phyloP scores from a whole-genome alignment of 495 filamentous ascomycete species.

The Xylaria bambusicola region DNA sequence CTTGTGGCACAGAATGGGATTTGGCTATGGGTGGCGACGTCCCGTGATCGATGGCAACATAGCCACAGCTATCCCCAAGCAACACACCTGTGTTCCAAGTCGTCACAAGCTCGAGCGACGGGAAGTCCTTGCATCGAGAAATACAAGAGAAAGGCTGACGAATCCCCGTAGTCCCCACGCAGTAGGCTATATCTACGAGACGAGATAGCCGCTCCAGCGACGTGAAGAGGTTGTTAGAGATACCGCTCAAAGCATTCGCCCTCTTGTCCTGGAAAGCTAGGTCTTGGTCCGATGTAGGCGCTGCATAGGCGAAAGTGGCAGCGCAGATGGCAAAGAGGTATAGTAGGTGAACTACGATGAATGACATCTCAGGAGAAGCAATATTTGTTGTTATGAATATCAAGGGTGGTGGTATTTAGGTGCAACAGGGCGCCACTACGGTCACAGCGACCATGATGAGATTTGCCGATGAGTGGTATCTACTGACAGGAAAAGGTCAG shows the following conservation, averaged over 20 bases:
- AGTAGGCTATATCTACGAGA: conserved; percentile 93
- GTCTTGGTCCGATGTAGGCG: conserved; percentile 22
- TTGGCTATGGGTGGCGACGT: conserved; percentile 41
- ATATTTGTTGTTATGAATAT: too few species aligned
- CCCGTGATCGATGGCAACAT: conserved; percentile 79
- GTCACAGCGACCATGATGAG: conserved; percentile 3
- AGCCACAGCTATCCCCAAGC: conserved; percentile 90
- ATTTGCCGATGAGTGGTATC: background rate
- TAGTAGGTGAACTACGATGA: background rate
- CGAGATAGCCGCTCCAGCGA: conserved; percentile 84
- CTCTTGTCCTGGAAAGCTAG: conserved; percentile 15
- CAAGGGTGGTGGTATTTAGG: background rate
- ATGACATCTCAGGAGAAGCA: conserved; percentile 13
- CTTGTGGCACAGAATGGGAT: conserved; percentile 31
- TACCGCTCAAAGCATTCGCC: conserved; percentile 32
- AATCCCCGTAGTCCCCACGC: conserved; percentile 80
- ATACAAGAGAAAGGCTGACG: conserved; percentile 79
- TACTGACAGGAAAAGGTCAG: background rate
- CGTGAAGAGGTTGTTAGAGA: conserved; percentile 69
- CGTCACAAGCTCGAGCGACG: conserved; percentile 71
- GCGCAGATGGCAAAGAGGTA: conserved; percentile 8
- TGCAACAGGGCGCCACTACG: background rate
- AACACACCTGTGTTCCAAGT: conserved; percentile 90
- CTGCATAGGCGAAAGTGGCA: conserved; percentile 12
- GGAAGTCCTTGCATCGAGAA: conserved; percentile 80